Base-by-base conservation (phyloP, 805 yeast genomes). In the Ogataea ganodermae region DNA sequence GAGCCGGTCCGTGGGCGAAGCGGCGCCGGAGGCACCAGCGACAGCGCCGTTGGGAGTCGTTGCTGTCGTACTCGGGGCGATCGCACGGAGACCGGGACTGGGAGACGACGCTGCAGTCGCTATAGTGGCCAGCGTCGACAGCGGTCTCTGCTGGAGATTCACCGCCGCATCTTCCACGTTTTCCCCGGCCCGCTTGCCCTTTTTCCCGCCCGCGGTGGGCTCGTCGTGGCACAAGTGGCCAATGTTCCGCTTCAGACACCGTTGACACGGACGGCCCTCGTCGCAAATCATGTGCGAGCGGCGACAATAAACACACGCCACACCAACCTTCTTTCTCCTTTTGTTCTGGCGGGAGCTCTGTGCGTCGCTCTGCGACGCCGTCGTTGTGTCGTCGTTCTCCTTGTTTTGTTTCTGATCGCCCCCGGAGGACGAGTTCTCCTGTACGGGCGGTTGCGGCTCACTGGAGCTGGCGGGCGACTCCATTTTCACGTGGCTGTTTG, bases 221-320 rank as follows among this genome's bases (percentile, higher is more conserved):
- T 85, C 91, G 57, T 85, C 91, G 50, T 80, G 85, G 60, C 98
- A 91, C 24, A 91, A 67, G 66, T 90, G 96, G 3, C 94, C 91
- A 39, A 91, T 92, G 32, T 87, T 87, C 56, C 97, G 73, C 65
- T 86, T 88, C 8, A 91, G 74, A 67, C 98, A 91, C 35, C 97
- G 73, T 42, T 82, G 78, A 60, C 96, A 88, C 6, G 94, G 82
- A 58, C 89, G 67, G 16, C 79, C 71, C 35, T 83, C 85, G 64
- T 90, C 96, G 68, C 98, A 91, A 24, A 89, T 86, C 91, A 91
- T 88, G 65, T 91, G 98, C 0, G 96, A 88, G 45, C 98, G 73
- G 32, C 97, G 79, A 63, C 97, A 91, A 61, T 87, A 91, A 1
- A 91, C 86, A 68, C 98, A 91, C 0, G 98, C 96, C 42, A 76